A percentile compares a stretch with the other conserved stretches of the same genome.
Evolutionary conservation across 2,329 filamentous ascomycete genomes (phyloP).

Genomic region (Aspergillus fumigatiaffinis): DNA sequence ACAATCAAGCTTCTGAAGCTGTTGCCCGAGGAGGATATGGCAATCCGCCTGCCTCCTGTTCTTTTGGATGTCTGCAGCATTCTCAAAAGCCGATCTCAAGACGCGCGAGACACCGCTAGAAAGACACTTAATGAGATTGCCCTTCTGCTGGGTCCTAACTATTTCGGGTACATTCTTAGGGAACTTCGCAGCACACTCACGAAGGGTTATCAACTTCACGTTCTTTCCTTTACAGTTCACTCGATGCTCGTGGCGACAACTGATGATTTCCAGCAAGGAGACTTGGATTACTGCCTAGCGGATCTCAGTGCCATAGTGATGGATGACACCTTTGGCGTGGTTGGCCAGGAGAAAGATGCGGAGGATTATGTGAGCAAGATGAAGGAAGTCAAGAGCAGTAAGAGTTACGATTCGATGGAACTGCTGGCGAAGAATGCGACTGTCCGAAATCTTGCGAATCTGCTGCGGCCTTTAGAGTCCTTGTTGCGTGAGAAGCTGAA

Average conservation of each 20-base stretch:
- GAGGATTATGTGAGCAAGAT: slow-evolving; percentile 93
- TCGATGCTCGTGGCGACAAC: slow-evolving; percentile 76
- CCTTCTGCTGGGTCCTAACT: slow-evolving; percentile 71
- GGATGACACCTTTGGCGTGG: slow-evolving; percentile 93
- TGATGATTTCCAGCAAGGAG: slow-evolving; percentile 71
- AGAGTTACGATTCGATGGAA: slow-evolving; percentile 97
- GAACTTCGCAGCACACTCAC: slow-evolving; percentile 79
- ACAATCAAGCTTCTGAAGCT: slow-evolving; percentile 82
- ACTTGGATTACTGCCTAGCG: slow-evolving; percentile 80
- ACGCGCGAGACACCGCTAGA: slow-evolving; percentile 84
- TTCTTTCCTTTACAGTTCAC: slow-evolving; percentile 92
- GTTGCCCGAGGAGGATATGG: slow-evolving; percentile 68
- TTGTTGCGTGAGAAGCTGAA: slow-evolving; percentile 82
- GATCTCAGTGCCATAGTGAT: slow-evolving; percentile 81
- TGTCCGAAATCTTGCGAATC: slow-evolving; percentile 65
- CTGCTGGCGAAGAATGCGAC: slow-evolving; percentile 80
- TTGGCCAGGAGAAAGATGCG: slow-evolving; percentile 93
- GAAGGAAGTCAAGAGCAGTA: slow-evolving; percentile 97
- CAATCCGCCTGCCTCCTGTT: slow-evolving; percentile 72
- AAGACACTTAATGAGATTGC: slow-evolving; percentile 84
- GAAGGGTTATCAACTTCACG: slow-evolving; percentile 87
- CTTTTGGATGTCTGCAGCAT: slow-evolving; percentile 92
- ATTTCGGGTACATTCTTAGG: slow-evolving; percentile 89
- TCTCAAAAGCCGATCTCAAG: slow-evolving; percentile 79
- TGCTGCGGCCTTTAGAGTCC: slow-evolving; percentile 73